phyloP scores from a whole-genome alignment of 140 eudicot genomes.

The Stevia rebaudiana region DNA sequence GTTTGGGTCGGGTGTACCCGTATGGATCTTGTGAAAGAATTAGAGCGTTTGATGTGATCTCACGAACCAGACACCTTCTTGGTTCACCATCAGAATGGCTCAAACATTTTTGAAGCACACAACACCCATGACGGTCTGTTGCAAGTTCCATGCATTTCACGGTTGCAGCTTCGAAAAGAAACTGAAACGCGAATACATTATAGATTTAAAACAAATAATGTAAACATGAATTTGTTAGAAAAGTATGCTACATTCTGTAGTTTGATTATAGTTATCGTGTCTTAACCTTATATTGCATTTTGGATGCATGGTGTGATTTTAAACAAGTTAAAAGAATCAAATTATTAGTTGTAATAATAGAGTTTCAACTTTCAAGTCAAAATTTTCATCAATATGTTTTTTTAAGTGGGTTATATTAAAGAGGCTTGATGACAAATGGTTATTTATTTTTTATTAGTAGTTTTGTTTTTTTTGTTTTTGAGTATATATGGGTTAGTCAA shows the following conservation, averaged over 20 bases:
- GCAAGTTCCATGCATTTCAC: conserved; percentile 45
- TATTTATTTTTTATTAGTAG: too few species aligned
- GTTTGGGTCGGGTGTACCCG: conserved; percentile 30
- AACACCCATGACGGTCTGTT: conserved; percentile 52
- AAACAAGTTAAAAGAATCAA: too few species aligned
- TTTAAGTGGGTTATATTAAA: too few species aligned
- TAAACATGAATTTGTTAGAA: background rate
- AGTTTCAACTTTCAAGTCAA: too few species aligned
- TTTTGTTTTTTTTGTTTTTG: too few species aligned
- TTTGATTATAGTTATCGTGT: background rate
- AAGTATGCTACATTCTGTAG: background rate
- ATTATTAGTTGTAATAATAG: too few species aligned
- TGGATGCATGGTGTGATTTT: too few species aligned
- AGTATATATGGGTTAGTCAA: too few species aligned
- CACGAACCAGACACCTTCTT: conserved; percentile 36
- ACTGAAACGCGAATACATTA: conserved; percentile 17
- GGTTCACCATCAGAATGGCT: conserved; percentile 50
- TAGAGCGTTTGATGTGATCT: conserved; percentile 54
- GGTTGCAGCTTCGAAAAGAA: conserved; percentile 42
- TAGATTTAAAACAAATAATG: background rate
- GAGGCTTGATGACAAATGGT: too few species aligned
- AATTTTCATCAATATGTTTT: too few species aligned
- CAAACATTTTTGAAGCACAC: conserved; percentile 58
- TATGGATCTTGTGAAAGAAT: conserved; percentile 65
- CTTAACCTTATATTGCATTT: too few species aligned